Evolutionary conservation across 140 eudicot species (phyloP).

Genomic region (Anethum foeniculum): DNA sequence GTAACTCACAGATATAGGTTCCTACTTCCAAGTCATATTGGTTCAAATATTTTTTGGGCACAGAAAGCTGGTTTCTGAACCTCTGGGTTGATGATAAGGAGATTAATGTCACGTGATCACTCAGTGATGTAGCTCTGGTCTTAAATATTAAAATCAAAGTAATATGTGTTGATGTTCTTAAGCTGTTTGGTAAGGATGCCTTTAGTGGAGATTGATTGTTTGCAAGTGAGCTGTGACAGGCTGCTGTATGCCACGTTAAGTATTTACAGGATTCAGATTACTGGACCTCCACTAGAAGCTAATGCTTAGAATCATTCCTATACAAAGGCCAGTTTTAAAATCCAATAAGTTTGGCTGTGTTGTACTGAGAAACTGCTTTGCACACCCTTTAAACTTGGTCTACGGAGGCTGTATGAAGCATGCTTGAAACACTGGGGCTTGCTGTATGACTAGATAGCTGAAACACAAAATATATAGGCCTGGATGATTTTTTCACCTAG

Average conservation of each 20-base stretch:
- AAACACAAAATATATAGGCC: background rate
- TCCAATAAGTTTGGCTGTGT: background rate
- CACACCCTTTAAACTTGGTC: background rate
- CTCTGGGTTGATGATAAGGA: background rate
- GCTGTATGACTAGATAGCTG: background rate
- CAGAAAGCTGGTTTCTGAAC: background rate
- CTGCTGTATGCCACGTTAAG: background rate
- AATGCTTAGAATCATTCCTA: background rate
- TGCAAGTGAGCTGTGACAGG: background rate
- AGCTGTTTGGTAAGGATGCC: background rate
- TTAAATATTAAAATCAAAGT: background rate
- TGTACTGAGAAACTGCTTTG: background rate
- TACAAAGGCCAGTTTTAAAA: background rate
- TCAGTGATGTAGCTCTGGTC: background rate
- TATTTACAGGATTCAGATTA: background rate
- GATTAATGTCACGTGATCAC: background rate
- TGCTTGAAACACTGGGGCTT: background rate
- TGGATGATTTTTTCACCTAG: constrained; percentile 1
- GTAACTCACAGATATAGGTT: background rate
- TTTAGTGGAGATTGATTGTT: background rate
- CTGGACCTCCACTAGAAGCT: background rate
- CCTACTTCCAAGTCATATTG: background rate
- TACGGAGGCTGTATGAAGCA: background rate
- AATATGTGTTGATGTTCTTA: background rate
- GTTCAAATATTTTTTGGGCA: background rate